Percentiles rank a stretch among this genome's conserved stretches.
These are phyloP conservation scores for Talaromyces sp. DNA, from an alignment of 2,329 filamentous ascomycete species.

Conservation along the genomic window DNA sequence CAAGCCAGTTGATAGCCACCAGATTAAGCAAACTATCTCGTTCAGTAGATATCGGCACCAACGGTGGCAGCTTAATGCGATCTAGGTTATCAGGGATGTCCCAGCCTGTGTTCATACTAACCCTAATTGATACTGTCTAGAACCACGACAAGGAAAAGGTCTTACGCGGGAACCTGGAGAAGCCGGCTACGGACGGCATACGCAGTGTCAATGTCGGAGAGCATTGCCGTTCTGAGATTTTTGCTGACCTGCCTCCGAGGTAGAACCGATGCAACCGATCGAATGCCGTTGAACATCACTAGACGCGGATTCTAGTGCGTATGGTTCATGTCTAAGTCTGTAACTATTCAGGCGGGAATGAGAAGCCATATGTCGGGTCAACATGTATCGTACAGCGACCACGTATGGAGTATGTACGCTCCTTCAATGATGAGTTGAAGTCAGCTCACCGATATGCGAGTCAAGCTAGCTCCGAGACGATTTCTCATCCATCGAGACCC, in stretches of 20 bases:
- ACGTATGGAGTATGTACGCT: no score
- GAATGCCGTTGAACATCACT: not conserved
- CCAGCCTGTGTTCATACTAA: not conserved
- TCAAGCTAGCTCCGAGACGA: not conserved
- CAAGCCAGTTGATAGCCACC: not conserved
- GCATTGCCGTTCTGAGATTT: not conserved
- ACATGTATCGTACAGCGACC: no score
- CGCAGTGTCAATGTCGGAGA: not conserved
- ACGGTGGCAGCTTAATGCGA: not conserved
- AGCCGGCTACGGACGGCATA: not conserved
- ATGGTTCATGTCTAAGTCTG: not conserved
- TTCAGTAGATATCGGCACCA: not conserved
- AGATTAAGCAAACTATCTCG: not conserved
- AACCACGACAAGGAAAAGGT: not conserved
- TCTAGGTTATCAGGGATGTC: not conserved
- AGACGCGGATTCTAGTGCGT: not conserved
- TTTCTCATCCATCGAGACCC: not conserved
- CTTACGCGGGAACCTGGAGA: not conserved
- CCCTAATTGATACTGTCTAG: not conserved
- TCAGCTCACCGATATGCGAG: no score
- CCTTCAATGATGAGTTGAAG: no score
- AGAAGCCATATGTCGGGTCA: no score
- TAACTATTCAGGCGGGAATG: no score
- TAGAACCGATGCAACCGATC: not conserved
- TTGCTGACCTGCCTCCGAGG: not conserved